Conservation (phyloP, 305 asterid genomes). For the Andrographis paniculata region DNA sequence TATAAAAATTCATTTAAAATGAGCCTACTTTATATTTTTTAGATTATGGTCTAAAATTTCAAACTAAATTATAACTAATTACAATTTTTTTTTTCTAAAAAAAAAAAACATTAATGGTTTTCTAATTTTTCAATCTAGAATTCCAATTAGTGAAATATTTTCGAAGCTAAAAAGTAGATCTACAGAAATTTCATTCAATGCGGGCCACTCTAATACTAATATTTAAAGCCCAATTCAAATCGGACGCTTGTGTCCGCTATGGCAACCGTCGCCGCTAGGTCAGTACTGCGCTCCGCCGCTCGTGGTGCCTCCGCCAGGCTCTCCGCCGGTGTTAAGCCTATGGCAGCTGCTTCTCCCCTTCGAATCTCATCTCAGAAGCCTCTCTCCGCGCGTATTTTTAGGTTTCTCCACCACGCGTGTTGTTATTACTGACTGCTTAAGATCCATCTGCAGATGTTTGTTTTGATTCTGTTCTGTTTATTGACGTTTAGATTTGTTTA, state of each 20-base stretch:
- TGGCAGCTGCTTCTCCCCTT: conserved; percentile 45
- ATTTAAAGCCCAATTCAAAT: not conserved
- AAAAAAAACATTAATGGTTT: too few relatives aligned
- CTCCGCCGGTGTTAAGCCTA: conserved; percentile 43
- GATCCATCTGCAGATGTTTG: not conserved
- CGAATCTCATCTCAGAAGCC: conserved; percentile 61
- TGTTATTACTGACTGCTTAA: not conserved
- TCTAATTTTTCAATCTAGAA: too few relatives aligned
- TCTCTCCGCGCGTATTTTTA: conserved; percentile 65
- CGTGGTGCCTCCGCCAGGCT: conserved; percentile 42
- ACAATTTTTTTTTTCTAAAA: too few relatives aligned
- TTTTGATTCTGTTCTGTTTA: not conserved
- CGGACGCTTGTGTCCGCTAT: conserved; percentile 22
- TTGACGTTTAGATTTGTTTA: not conserved
- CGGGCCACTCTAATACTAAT: not conserved
- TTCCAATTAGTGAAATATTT: too few relatives aligned
- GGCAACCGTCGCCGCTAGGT: conserved; percentile 60
- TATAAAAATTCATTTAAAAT: too few relatives aligned
- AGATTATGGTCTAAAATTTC: too few relatives aligned
- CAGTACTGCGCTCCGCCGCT: conserved; percentile 56
- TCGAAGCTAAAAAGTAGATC: too few relatives aligned
- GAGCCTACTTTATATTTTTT: too few relatives aligned
- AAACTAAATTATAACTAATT: too few relatives aligned
- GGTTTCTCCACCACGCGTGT: conserved; percentile 28
- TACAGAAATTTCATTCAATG: too few relatives aligned